A percentile compares a stretch with the other conserved stretches of the same genome.
Evolutionary conservation across 768 basidiomycete genomes (phyloP).

Genomic region (Clavulina sp.): DNA sequence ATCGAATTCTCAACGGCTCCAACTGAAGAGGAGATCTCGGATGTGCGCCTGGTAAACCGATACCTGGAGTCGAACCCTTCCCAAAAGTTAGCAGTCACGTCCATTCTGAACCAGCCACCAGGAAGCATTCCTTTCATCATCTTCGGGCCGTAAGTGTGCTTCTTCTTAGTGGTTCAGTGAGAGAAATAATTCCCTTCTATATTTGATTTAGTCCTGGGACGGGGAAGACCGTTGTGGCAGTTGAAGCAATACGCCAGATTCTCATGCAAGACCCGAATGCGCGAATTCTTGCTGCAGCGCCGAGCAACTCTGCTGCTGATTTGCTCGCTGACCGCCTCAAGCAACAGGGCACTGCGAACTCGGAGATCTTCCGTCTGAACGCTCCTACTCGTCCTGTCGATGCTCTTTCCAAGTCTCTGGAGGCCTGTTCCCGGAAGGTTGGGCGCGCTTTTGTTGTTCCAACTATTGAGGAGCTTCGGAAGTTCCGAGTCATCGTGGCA

Average conservation of each 20-base stretch:
- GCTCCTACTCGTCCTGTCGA: slow-evolving; percentile 27
- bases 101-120: background rate
- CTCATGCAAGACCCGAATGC: slow-evolving; percentile 25
- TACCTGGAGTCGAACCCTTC: slow-evolving; percentile 1
- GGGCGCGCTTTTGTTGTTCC: slow-evolving; percentile 28
- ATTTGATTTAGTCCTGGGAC: slow-evolving; percentile 33
- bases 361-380: slow-evolving; percentile 36
- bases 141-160: slow-evolving; percentile 8
- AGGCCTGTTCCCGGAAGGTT: background rate
- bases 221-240: slow-evolving; percentile 48
- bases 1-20: background rate
- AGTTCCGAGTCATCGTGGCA: slow-evolving; percentile 35
- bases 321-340: slow-evolving; percentile 31
- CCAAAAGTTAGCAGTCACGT: slow-evolving; percentile 4
- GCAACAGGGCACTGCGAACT: slow-evolving; percentile 15
- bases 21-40: slow-evolving; percentile 1
- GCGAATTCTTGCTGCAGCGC: slow-evolving; percentile 44
- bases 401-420: slow-evolving; percentile 24
- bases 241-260: slow-evolving; percentile 45
- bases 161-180: background rate
- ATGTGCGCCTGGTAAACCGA: slow-evolving; percentile 8
- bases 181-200: background rate
- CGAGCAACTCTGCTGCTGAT: slow-evolving; percentile 52
- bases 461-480: slow-evolving; percentile 20
- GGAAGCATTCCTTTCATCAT: slow-evolving; percentile 8